Conservation (phyloP, 768 basidiomycete species). For the Candolleomyces aberdarensis region DNA sequence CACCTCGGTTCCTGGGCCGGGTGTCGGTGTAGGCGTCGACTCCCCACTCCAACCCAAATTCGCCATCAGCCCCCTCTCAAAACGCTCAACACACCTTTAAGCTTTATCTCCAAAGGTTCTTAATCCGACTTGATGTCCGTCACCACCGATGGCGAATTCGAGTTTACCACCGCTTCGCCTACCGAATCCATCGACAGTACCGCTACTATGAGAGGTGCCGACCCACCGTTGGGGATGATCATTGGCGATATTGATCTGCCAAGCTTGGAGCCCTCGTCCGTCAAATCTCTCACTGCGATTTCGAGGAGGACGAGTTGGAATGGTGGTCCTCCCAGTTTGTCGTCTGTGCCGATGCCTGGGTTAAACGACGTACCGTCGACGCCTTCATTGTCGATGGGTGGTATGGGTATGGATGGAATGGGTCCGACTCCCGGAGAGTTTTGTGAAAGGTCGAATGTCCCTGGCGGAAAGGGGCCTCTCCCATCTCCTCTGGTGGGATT, state of each 20-base stretch:
- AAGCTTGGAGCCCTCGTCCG: neutral
- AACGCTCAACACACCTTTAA: conserved; percentile 46
- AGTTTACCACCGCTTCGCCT: conserved; percentile 32
- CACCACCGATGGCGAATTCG: conserved; percentile 33
- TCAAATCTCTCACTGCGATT: neutral
- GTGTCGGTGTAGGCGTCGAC: conserved; percentile 6
- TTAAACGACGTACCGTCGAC: too few species aligned
- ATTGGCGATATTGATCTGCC: neutral
- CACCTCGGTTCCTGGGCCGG: too few species aligned
- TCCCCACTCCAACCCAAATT: conserved; percentile 25
- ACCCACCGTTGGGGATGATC: neutral
- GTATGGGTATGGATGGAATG: neutral
- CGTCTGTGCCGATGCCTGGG: too few species aligned
- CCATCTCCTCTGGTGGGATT: too few species aligned
- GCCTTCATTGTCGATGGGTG: too few species aligned
- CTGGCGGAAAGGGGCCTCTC: too few species aligned
- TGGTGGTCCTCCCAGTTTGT: too few species aligned
- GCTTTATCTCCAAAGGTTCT: conserved; percentile 61
- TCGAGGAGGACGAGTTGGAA: neutral
- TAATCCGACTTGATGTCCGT: conserved; percentile 53
- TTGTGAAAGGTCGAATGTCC: neutral
- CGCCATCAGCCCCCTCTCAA: conserved; percentile 35
- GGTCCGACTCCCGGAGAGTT: neutral
- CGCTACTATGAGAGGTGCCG: conserved; percentile 31
- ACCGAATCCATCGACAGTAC: conserved; percentile 32